Conservation (phyloP, 495 filamentous ascomycete genomes). For the Friedmanniomyces simplex region DNA sequence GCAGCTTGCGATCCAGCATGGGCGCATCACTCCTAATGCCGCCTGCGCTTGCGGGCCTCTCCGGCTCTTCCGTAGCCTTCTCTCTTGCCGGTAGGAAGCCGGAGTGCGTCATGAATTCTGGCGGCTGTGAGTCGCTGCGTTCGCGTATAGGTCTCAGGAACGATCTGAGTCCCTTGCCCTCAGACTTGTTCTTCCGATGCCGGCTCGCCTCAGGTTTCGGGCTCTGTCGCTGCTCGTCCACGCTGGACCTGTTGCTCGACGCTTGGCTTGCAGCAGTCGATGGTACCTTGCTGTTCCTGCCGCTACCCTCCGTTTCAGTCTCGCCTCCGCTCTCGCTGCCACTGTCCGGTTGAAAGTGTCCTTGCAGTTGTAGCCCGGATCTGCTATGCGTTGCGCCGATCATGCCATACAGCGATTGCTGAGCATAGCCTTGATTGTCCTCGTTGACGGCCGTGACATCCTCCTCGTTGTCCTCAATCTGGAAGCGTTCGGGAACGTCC, state of each 20-base stretch:
- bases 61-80: constrained; percentile 6
- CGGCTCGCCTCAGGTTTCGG: constrained; percentile 9
- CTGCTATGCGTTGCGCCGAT: constrained; percentile 82
- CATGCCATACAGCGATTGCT: constrained; percentile 89
- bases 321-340: constrained; percentile 61
- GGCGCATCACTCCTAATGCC: constrained; percentile 41
- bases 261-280: neutral
- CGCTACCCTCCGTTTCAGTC: constrained; percentile 17
- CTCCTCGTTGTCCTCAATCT: constrained; percentile 54
- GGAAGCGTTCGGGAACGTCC: constrained; percentile 68
- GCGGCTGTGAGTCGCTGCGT: constrained; percentile 17
- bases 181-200: constrained; percentile 41
- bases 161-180: constrained; percentile 49
- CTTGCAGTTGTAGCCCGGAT: constrained; percentile 65
- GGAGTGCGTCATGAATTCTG: constrained; percentile 28
- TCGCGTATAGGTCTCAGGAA: constrained; percentile 44
- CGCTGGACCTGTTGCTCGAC: constrained; percentile 7
- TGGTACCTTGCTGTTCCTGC: constrained; percentile 9
- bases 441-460: constrained; percentile 54
- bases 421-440: constrained; percentile 55
- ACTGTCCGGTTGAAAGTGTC: constrained; percentile 69
- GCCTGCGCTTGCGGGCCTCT: constrained; percentile 23
- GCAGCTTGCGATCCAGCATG: constrained; percentile 70
- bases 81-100: constrained; percentile 29
- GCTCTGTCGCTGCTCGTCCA: constrained; percentile 14